Evolutionary conservation across 768 basidiomycete species (phyloP).

Genomic region (Hebeloma cylindrosporum): DNA sequence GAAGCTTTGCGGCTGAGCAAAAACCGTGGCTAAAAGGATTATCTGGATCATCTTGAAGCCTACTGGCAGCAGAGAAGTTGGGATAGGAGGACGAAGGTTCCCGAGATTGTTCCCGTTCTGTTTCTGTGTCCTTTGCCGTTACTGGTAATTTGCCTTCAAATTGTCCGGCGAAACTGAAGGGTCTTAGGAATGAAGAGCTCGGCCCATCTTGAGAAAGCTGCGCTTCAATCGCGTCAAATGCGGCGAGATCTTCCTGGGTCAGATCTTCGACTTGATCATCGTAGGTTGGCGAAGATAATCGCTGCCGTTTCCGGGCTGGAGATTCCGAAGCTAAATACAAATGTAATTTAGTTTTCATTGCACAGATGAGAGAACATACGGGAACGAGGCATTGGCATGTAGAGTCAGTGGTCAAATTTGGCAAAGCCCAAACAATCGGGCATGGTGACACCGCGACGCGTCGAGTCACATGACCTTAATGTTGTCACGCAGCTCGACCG

Average conservation of each 20-base stretch:
- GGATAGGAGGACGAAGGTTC: constrained; percentile 14
- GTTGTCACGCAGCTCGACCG: no score
- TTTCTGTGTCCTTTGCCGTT: constrained; percentile 8
- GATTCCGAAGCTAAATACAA: constrained; percentile 35
- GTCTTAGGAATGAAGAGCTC: no score
- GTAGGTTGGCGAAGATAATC: constrained; percentile 67
- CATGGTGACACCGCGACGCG: no score
- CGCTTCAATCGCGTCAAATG: constrained; percentile 52
- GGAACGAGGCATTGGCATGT: constrained; percentile 14
- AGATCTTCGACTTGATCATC: constrained; percentile 51
- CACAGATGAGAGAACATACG: constrained; percentile 1
- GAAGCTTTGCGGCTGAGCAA: constrained; percentile 10
- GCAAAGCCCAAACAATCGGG: no score
- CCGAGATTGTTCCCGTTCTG: constrained; percentile 15
- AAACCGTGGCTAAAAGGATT: constrained; percentile 38
- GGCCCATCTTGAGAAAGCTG: constrained; percentile 38
- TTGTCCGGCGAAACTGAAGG: no score
- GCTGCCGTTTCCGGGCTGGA: constrained; percentile 56
- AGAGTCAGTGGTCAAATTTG: no score
- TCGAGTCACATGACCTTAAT: no score
- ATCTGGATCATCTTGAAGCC: constrained; percentile 38
- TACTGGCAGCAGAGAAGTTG: constrained; percentile 5
- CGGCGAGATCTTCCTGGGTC: constrained; percentile 55
- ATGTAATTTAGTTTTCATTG: constrained; percentile 9
- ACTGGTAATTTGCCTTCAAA: not conserved